A percentile compares a stretch with the other conserved stretches of the same genome.
These are phyloP conservation scores for Leishmania aethiopica DNA, from an alignment of 208 protist species.

Conservation along the genomic window DNA sequence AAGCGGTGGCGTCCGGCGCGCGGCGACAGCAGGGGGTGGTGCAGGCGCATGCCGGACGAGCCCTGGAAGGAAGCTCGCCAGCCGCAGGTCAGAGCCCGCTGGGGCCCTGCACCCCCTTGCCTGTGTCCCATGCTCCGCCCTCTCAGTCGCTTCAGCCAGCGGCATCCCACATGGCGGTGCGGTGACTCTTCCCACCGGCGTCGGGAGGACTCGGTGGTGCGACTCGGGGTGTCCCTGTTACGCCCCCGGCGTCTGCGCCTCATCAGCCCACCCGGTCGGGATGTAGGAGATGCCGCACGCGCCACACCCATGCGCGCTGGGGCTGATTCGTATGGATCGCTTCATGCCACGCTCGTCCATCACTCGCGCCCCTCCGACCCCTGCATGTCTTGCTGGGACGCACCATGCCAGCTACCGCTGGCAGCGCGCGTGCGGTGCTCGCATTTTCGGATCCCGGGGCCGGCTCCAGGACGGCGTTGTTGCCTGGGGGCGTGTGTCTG, in stretches of 20 bases:
- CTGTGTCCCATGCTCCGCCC: not conserved
- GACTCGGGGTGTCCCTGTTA: not conserved
- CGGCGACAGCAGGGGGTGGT: no score
- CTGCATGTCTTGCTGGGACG: not conserved
- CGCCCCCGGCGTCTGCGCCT: no score
- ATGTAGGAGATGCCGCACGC: not conserved
- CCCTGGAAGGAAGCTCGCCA: not conserved
- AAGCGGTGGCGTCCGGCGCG: not conserved
- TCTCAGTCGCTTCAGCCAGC: not conserved
- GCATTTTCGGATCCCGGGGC: not conserved
- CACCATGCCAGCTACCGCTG: not conserved
- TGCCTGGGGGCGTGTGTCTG: not conserved
- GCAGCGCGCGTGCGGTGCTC: not conserved
- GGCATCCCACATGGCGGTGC: not conserved
- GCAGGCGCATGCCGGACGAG: not conserved
- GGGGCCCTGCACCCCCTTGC: not conserved
- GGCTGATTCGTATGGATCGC: not conserved
- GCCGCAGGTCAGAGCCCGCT: not conserved
- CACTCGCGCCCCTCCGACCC: not conserved
- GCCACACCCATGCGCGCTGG: not conserved
- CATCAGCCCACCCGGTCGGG: not conserved
- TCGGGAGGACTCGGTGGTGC: not conserved
- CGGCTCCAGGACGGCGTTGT: not conserved
- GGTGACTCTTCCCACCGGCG: not conserved
- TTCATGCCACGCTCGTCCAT: not conserved